These are phyloP conservation scores for Phaffia tasmanica DNA, from an alignment of 768 basidiomycete species.

Conservation along the genomic window DNA sequence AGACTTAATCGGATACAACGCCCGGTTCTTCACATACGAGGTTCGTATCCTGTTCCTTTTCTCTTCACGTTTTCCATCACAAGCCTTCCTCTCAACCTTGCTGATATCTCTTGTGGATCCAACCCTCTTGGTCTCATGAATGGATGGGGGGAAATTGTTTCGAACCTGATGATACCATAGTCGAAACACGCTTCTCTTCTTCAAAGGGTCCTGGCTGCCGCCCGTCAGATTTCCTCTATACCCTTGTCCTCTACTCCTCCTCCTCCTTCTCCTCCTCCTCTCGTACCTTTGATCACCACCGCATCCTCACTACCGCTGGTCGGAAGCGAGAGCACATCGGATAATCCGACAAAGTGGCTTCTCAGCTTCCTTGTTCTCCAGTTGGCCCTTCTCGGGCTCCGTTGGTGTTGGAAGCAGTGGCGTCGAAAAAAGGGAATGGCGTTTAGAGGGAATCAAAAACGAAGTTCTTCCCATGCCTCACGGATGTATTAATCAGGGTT, in stretches of 20 bases:
- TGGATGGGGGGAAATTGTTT: no score
- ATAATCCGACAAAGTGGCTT: neutral
- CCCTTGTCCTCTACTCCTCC: slow-evolving; percentile 14
- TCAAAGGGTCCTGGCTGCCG: no score
- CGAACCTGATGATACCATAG: no score
- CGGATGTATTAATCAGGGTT: no score
- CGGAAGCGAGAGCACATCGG: slow-evolving; percentile 1
- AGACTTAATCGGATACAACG: slow-evolving; percentile 28
- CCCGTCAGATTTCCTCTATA: slow-evolving; percentile 7
- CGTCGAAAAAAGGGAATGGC: neutral
- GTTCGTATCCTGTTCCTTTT: slow-evolving; percentile 10
- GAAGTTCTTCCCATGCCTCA: slow-evolving; percentile 91
- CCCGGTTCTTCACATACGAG: slow-evolving; percentile 25
- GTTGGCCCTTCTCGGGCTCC: neutral
- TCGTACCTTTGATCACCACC: neutral
- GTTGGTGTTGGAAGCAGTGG: slow-evolving; percentile 15
- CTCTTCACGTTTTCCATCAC: neutral
- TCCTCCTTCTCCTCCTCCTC: neutral
- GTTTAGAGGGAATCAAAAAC: slow-evolving; percentile 64
- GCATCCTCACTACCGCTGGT: neutral
- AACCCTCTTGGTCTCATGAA: neutral
- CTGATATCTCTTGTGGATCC: neutral
- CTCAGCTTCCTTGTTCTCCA: slow-evolving; percentile 8
- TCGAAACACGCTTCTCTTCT: no score
- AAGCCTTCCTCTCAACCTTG: neutral